Evolutionary conservation across 1,284 basidiomycete species (phyloP), one percentile per base, ranked within the genome.

Genomic region (Gomphus sp.): DNA sequence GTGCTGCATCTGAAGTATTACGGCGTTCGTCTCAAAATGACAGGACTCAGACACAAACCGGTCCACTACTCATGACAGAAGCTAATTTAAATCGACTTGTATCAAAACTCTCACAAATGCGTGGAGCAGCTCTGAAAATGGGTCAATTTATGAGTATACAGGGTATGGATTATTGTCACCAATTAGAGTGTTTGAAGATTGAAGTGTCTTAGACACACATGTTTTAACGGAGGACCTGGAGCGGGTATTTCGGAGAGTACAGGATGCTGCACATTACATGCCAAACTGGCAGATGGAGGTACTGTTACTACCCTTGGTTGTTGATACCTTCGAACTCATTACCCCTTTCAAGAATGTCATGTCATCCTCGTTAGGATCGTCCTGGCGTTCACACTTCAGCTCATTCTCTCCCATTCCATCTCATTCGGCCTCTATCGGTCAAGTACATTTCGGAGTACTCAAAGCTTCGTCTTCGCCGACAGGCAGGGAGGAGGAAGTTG

Each of bases 71-170:
- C 71, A 82, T 96, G 82, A 91, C 87, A 2, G 92, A 95, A 69
- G 84, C 88, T 1, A 97, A 99, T 68, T 81, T 98, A 56, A 85
- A 87, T 55, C 82, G 96, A 2, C 78, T 99, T 0, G 96, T 99
- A 0, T 86, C 88, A 9, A 98, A 97, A 67, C 78, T 99, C 14
- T 89, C 91, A 0, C 84, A 88, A 66, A 98, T 99, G 96, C 80
- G 96, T 18, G 96, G 96, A 0, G 96, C 97, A 0, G 97, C 96
- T 0, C 77, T 99, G 61, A 99, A 99, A 74, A 74, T 99, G 1
- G 96, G 96, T 0, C 97, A 99, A 69, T 99, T 99, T 68, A 80
- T 99, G 78, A 95, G 91, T 67, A 98, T 99, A 44, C 96, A 99
- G 80, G 93, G 93, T 91, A 41, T 43, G 2, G 28, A 33, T 49